Base-by-base conservation (phyloP, 2,329 filamentous ascomycete genomes). In the Lasiodiplodia sp. region DNA sequence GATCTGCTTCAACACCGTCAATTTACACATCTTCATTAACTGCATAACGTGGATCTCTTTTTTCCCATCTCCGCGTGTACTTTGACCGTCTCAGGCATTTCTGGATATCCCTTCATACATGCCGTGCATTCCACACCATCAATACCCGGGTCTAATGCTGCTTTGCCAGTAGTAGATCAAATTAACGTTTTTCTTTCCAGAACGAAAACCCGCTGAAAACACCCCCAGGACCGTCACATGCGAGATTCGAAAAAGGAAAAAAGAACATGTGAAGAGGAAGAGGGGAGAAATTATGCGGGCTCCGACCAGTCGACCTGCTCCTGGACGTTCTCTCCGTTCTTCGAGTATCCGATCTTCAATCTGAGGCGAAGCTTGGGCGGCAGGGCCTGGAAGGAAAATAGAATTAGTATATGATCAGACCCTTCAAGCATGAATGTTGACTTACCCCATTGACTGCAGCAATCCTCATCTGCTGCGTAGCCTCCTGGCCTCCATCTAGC, bases 261-360 rank as follows among this genome's bases (percentile, higher is more conserved):
- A 21, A 38, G 47, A 55, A 58, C 40, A 52, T 58, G 53, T 34
- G 8, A 34, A 23, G 63, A 69, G 52, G 28, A 25, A 55, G 52
- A 38, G 28, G 5, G 8, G 31, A 2, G 25, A 16, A 12, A 28
- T 21, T 37, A 68, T 28, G 76, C 73, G 67, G 93, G 90, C 81
- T 99, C 96, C 37, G 92, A 91, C 96, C 96, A 99, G 83, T 97
- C 96, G 69, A 98, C 94, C 82, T 98, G 94, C 76, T 99, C 96
- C 78, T 91, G 91, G 21, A 96, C 86, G 71, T 91, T 89, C 28
- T 85, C 88, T 69, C 88, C 87, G 68, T 91, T 88, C 79, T 92
- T 91, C 40, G 87, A 84, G 79, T 94, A 98, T 68, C 88, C 90
- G 75, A 99, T 88, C 81, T 94, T 94, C 76, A 99, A 84, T 76